Base-by-base conservation (phyloP, 2,329 filamentous ascomycete genomes). In the Pseudocercospora pini-densiflorae region DNA sequence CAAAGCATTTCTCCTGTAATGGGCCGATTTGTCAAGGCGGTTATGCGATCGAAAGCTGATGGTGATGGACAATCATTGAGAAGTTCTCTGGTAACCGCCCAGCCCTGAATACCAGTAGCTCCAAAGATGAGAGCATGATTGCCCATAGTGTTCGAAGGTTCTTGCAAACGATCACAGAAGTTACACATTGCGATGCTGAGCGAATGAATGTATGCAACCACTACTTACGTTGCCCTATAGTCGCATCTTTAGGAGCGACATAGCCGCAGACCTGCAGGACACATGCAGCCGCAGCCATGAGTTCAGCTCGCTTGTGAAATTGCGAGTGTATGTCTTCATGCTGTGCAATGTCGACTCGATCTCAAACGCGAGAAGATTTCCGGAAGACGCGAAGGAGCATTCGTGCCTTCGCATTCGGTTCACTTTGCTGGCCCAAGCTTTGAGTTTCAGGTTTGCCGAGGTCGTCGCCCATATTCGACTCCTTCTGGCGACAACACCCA, bases 21-120 rank as follows among this genome's bases (percentile, higher is more conserved):
- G 2, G 82, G 81, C 21, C 83, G 76, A 65, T 85, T 85, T 1
- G 82, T 83, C 57, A 85, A 78, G 7, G 82, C 83, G 12, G 81
- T 81, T 5, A 85, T 80, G 36, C 79, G 81, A 24, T 71, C 77
- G 70, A 83, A 85, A 3, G 73, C 76, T 62, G 80, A 77, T n/a
- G 79, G 77, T 23, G 74, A 77, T 3, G 83, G 83, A 65, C 84
- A 85, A 60, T 77, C 80, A 53, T 81, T 73, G 12, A 85, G 74
- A 45, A 84, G 81, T 61, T 81, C 78, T 60, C 83, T 84, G 16
- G 82, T 80, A 61, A 85, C 79, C 6, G 83, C 79, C 83, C 83
- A 85, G 43, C 83, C 83, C 2, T 81, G 80, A 61, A 85, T 82
- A n/a, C 82, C 83, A 67, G 80, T 82, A 55, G 81, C 82, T 40